Base-by-base conservation (phyloP, 2,329 filamentous ascomycete genomes). In the Diaporthe aspalathi region DNA sequence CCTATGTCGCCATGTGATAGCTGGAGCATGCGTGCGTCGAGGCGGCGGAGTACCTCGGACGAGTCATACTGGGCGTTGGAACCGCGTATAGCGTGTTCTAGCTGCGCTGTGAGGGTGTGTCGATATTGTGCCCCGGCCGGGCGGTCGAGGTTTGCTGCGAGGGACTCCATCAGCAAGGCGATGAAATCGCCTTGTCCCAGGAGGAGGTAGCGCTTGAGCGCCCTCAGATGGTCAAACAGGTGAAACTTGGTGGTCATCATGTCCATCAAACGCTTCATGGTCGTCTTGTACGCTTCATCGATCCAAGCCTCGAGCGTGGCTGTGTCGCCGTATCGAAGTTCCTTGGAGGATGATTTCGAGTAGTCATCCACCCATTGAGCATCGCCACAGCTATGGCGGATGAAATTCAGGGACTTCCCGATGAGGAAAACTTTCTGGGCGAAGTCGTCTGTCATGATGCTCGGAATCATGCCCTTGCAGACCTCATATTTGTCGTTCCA, bases 401-500 rank as follows among this genome's bases (percentile, higher is more conserved):
- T 98, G 81, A 99, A 99, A 81, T 99, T 99, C 68, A 99, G 87
- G 5, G 95, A 97, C 81, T 99, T 99, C 70, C 96, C 96, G 76
- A 99, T 99, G 9, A 99, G 84, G 77, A 98, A 98, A 7, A 99
- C 94, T 79, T 98, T 98, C 76, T 96, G 94, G 0, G 96, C 94
- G 82, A 99, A 98, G 73, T 97, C 95, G 54, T 92, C 88, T 0
- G 94, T 97, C 76, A 98, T 94, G 77, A 98, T 98, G 52, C 92
- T 95, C 0, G 96, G 96, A 29, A 98, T 91, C 93, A 98, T 96
- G 60, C 89, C 87, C 71, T 93, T 88, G 76, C 93, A 91, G 49
- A 98, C 87, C 78, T 94, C 93, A 82, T 97, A 99, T 80, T 98
- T 98, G 81, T 97, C 94, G 80, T 98, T 95, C 96, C 96, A 99